Percentiles rank a stretch among this genome's conserved stretches.
These are phyloP conservation scores for Cryptococcus deneoformans DNA, from an alignment of 1,284 basidiomycete species.

Conservation along the genomic window DNA sequence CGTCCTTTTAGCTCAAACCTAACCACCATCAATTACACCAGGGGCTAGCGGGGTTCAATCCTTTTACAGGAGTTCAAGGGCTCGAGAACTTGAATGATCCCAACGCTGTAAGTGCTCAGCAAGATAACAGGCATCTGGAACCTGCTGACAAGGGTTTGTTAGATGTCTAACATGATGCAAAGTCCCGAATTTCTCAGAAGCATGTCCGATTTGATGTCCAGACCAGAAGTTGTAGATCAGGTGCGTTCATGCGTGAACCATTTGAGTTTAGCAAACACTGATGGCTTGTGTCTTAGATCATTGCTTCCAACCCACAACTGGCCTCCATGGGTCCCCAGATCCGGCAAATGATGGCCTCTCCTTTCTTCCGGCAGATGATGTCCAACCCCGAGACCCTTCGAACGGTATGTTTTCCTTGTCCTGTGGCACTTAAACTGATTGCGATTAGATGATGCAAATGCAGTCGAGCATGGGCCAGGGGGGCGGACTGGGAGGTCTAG, in stretches of 20 bases:
- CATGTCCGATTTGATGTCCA: conserved; percentile 61
- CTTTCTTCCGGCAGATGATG: conserved; percentile 79
- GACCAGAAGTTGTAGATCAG: conserved; percentile 77
- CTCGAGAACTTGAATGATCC: conserved; percentile 83
- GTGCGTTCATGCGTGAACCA: conserved; percentile 20
- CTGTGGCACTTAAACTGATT: conserved; percentile 1
- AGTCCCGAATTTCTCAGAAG: conserved; percentile 71
- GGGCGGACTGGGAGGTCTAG: conserved; percentile 9
- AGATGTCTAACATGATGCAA: conserved; percentile 81
- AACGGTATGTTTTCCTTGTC: conserved; percentile 24
- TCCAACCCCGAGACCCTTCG: conserved; percentile 37
- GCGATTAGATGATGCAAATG: conserved; percentile 70
- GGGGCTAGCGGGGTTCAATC: conserved; percentile 64
- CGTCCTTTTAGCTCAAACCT: neutral
- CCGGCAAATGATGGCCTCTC: conserved; percentile 72
- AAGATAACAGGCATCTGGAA: neutral
- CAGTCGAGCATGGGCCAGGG: conserved; percentile 47
- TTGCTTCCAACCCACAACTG: conserved; percentile 76
- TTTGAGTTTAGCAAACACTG: neutral
- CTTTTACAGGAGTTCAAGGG: conserved; percentile 69
- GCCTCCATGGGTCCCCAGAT: conserved; percentile 74
- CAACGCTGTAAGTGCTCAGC: conserved; percentile 65
- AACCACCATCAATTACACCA: conserved; percentile 1
- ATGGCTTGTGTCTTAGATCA: conserved; percentile 53
- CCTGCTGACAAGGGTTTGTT: conserved; percentile 8